Evolutionary conservation across 2,329 filamentous ascomycete genomes (phyloP).

Genomic region (Davidsoniella eucalypti): DNA sequence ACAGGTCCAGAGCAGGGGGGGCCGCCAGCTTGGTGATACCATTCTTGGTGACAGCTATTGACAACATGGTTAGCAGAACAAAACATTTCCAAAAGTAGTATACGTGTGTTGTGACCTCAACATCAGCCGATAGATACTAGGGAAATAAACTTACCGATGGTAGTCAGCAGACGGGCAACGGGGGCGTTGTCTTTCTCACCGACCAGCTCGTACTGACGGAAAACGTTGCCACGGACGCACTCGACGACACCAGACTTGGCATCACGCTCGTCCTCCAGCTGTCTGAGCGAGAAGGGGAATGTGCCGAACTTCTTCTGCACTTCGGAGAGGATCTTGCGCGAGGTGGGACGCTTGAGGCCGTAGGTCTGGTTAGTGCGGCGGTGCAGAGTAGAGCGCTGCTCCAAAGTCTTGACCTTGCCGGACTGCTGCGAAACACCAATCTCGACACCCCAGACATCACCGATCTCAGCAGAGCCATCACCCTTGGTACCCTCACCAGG

Average conservation of each 20-base stretch:
- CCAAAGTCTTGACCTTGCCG: conserved; percentile 86
- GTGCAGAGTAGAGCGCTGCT: conserved; percentile 80
- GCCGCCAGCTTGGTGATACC: conserved; percentile 74
- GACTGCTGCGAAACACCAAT: conserved; percentile 78
- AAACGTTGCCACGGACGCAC: conserved; percentile 81
- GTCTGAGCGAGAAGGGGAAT: conserved; percentile 94
- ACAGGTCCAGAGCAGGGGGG: conserved; percentile 58
- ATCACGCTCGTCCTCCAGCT: conserved; percentile 89
- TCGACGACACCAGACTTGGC: conserved; percentile 94
- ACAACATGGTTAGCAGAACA: conserved; percentile 9
- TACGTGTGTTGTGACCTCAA: background rate
- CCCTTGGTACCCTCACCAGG: conserved; percentile 78
- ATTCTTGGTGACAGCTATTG: conserved; percentile 86
- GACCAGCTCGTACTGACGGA: conserved; percentile 91
- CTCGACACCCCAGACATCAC: conserved; percentile 96
- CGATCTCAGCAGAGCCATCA: conserved; percentile 72
- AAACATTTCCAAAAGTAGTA: background rate
- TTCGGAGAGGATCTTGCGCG: conserved; percentile 81
- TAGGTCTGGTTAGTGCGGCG: conserved; percentile 86
- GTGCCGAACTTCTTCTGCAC: conserved; percentile 93
- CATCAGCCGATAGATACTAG: background rate
- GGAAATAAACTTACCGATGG: conserved; percentile 55
- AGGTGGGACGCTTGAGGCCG: conserved; percentile 83
- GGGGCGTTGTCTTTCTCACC: conserved; percentile 80
- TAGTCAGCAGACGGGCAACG: conserved; percentile 77